Percentiles rank a stretch among this genome's conserved stretches.
phyloP scores from a whole-genome alignment of 208 protist genomes.

The Crithidia bombi region DNA sequence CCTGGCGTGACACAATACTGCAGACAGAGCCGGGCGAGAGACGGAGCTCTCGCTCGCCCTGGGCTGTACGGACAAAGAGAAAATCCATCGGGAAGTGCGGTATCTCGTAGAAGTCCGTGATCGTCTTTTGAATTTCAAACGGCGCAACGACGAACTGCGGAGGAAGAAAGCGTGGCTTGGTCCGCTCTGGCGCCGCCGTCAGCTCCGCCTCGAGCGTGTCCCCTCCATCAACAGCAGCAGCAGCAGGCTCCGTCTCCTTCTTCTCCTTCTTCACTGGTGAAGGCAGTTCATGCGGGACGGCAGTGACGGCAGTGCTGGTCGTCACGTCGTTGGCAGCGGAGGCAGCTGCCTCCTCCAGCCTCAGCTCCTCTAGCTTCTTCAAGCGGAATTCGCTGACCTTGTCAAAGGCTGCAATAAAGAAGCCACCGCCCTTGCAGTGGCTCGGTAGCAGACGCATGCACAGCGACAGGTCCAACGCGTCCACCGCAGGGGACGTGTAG shows the following conservation, averaged over 20 bases:
- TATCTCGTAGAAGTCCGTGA: conserved; percentile 62
- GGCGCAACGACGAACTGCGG: conserved; percentile 71
- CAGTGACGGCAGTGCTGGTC: neutral
- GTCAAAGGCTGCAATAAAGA: conserved; percentile 97
- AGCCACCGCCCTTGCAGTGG: conserved; percentile 95
- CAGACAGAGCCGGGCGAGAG: conserved; percentile 60
- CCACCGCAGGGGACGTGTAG: conserved; percentile 63
- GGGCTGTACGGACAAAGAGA: conserved; percentile 71
- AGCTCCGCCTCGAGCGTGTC: conserved; percentile 10
- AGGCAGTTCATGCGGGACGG: neutral
- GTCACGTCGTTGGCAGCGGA: neutral
- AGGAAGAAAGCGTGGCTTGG: conserved; percentile 42
- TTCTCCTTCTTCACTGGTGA: conserved; percentile 25
- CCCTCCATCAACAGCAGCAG: neutral
- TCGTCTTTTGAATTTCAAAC: conserved; percentile 36
- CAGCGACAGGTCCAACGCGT: conserved; percentile 70
- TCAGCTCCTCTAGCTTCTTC: conserved; percentile 30
- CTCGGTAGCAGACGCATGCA: conserved; percentile 95
- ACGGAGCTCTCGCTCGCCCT: conserved; percentile 64
- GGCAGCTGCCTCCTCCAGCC: conserved; percentile 5
- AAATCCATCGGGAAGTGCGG: conserved; percentile 57
- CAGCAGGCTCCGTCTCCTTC: conserved; percentile 16
- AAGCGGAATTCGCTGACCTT: conserved; percentile 79
- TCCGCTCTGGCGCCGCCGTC: neutral
- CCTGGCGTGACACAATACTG: conserved; percentile 66